Evolutionary conservation across 768 basidiomycete species (phyloP).

Genomic region (Rhodotorula sphaerocarpa): DNA sequence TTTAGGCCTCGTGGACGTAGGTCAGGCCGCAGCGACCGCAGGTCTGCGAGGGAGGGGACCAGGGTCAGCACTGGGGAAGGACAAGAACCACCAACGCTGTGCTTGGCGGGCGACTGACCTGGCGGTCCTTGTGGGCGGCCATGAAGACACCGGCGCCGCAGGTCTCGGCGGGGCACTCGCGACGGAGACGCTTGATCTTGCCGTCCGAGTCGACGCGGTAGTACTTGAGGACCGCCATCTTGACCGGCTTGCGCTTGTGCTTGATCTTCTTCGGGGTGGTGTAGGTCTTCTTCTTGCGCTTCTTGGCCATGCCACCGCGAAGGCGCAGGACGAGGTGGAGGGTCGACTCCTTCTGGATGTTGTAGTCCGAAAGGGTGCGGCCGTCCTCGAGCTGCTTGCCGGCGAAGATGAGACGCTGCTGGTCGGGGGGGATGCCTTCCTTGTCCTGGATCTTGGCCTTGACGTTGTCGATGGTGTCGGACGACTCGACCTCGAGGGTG

Average conservation of each 20-base stretch:
- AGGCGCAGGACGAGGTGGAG: conserved; percentile 95
- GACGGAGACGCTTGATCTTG: conserved; percentile 81
- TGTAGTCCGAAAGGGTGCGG: conserved; percentile 86
- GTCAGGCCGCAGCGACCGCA: conserved; percentile 29
- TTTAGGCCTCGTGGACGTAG: conserved; percentile 29
- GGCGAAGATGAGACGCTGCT: conserved; percentile 96
- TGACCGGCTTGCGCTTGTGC: conserved; percentile 89
- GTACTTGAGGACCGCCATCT: conserved; percentile 99
- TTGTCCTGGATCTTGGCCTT: conserved; percentile 94
- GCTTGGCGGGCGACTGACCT: conserved; percentile 15
- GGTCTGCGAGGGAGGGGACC: not conserved
- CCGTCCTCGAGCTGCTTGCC: conserved; percentile 99
- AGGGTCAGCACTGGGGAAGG: too few relatives aligned
- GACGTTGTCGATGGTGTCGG: conserved; percentile 86
- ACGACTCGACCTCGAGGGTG: conserved; percentile 84
- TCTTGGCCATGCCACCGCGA: conserved; percentile 99
- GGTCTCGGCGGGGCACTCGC: conserved; percentile 68
- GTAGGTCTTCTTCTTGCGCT: conserved; percentile 74
- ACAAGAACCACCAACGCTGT: too few relatives aligned
- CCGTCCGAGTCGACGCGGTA: conserved; percentile 86
- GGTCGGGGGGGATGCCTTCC: conserved; percentile 86
- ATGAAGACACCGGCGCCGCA: conserved; percentile 58
- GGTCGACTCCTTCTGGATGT: conserved; percentile 99
- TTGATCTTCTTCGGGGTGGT: conserved; percentile 61
- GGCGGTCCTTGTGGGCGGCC: conserved; percentile 41